Evolutionary conservation across 192 early-diverging fungal genomes (phyloP).

Genomic region (Backusella circina): DNA sequence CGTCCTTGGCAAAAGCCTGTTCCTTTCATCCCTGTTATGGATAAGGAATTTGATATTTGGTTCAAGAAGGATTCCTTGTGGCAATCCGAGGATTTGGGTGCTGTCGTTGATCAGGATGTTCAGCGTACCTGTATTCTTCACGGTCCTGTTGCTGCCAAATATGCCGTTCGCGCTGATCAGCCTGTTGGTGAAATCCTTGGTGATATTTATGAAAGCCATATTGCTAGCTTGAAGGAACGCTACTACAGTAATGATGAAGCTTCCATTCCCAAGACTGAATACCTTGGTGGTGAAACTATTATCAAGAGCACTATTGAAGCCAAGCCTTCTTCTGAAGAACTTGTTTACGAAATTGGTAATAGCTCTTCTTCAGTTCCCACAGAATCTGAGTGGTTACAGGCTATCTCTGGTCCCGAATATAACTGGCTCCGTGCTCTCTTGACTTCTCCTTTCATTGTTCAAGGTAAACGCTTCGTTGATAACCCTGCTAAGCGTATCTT

Average conservation of each 20-base stretch:
- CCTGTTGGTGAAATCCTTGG: conserved; percentile 89
- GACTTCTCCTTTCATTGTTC: conserved; percentile 71
- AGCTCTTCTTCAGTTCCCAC: conserved; percentile 47
- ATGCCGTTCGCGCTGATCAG: conserved; percentile 71
- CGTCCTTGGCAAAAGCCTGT: conserved; percentile 84
- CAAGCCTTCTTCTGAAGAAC: conserved; percentile 36
- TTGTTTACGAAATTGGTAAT: conserved; percentile 59
- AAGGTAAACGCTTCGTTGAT: conserved; percentile 64
- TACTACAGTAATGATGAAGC: conserved; percentile 63
- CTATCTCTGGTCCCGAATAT: conserved; percentile 66
- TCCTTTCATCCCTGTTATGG: conserved; percentile 84
- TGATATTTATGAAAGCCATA: conserved; percentile 77
- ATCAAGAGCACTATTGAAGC: conserved; percentile 34
- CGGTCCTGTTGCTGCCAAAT: conserved; percentile 78
- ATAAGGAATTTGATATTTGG: conserved; percentile 85
- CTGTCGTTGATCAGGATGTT: conserved; percentile 81
- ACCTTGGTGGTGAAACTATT: conserved; percentile 56
- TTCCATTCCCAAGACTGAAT: conserved; percentile 76
- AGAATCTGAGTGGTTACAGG: conserved; percentile 62
- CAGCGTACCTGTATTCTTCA: conserved; percentile 85
- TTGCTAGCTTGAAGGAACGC: conserved; percentile 64
- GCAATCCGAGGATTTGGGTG: conserved; percentile 85
- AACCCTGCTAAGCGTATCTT: conserved; percentile 64
- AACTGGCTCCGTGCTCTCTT: conserved; percentile 87
- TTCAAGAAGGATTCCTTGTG: conserved; percentile 89